phyloP scores from a whole-genome alignment of 345 rosid genomes.

The Combretum micranthum region DNA sequence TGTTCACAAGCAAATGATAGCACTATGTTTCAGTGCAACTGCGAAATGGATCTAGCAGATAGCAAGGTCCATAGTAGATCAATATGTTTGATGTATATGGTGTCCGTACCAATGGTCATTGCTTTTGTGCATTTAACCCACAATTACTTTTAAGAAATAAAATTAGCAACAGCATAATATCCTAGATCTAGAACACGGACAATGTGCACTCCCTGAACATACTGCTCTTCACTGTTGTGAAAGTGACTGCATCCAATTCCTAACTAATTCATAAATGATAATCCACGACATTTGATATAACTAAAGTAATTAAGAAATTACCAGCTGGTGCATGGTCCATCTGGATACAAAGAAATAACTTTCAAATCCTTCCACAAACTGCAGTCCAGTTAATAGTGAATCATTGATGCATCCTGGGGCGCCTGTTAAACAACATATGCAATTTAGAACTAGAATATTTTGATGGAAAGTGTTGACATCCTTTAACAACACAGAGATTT shows the following conservation, averaged over 20 bases:
- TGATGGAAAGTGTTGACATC: not conserved
- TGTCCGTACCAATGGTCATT: no score
- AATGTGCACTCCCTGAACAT: no score
- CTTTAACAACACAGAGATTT: not conserved
- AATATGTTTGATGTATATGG: no score
- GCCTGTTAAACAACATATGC: slow-evolving; percentile 37
- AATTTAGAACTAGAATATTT: not conserved
- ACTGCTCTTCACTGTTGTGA: no score
- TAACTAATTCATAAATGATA: not conserved
- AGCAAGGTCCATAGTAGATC: no score
- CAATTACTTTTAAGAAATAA: no score
- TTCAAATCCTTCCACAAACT: slow-evolving; percentile 84
- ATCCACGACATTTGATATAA: not conserved
- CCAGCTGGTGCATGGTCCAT: slow-evolving; percentile 97
- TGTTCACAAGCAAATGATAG: slow-evolving; percentile 17
- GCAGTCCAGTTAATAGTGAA: slow-evolving; percentile 83
- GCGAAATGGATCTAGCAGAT: not conserved
- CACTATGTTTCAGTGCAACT: not conserved
- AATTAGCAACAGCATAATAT: no score
- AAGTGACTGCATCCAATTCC: no score
- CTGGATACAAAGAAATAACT: slow-evolving; percentile 79
- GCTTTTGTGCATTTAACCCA: no score
- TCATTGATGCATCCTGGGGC: slow-evolving; percentile 88
- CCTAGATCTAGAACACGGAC: no score
- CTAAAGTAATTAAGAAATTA: slow-evolving; percentile 25